phyloP scores from a whole-genome alignment of 2,329 filamentous ascomycete species.

The Penicillium aurantiogriseum region DNA sequence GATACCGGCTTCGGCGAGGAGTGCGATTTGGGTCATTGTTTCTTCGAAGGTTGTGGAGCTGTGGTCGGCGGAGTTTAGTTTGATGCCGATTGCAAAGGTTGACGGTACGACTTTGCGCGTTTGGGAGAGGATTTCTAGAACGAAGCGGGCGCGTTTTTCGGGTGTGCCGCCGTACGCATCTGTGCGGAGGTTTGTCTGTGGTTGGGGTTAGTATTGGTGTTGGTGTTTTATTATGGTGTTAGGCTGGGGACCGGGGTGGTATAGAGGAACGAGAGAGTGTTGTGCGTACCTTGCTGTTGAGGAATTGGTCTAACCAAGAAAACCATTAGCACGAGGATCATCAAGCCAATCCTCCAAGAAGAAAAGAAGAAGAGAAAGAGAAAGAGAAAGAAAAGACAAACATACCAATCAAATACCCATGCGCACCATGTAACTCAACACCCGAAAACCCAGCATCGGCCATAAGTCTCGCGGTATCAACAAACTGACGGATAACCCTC shows the following conservation, averaged over 20 bases:
- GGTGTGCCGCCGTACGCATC: constrained; percentile 51
- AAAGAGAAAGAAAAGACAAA: constrained; percentile 31
- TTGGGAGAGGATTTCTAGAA: constrained; percentile 47
- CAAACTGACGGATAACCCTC: constrained; percentile 54
- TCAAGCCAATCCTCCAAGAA: not conserved
- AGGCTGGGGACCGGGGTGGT: not conserved
- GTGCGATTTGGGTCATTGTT: constrained; percentile 57
- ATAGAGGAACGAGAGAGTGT: too few species aligned
- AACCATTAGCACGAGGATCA: not conserved
- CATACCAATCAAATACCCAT: constrained; percentile 51
- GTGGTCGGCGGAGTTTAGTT: constrained; percentile 53
- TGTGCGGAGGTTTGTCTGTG: constrained; percentile 47
- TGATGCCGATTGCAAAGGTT: constrained; percentile 49
- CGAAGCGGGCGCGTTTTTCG: constrained; percentile 47
- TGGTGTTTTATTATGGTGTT: not conserved
- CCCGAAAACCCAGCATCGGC: constrained; percentile 54
- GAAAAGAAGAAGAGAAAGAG: too few species aligned
- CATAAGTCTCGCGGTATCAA: constrained; percentile 51
- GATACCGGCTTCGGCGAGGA: constrained; percentile 45
- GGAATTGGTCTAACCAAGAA: constrained; percentile 34
- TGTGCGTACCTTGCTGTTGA: constrained; percentile 35
- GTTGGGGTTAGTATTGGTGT: not conserved
- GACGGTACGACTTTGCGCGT: constrained; percentile 44
- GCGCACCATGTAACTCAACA: constrained; percentile 54
- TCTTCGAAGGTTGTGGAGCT: constrained; percentile 44